These are phyloP conservation scores for Allantophomopsis cytisporea DNA, from an alignment of 2,329 filamentous ascomycete genomes.

Conservation along the genomic window DNA sequence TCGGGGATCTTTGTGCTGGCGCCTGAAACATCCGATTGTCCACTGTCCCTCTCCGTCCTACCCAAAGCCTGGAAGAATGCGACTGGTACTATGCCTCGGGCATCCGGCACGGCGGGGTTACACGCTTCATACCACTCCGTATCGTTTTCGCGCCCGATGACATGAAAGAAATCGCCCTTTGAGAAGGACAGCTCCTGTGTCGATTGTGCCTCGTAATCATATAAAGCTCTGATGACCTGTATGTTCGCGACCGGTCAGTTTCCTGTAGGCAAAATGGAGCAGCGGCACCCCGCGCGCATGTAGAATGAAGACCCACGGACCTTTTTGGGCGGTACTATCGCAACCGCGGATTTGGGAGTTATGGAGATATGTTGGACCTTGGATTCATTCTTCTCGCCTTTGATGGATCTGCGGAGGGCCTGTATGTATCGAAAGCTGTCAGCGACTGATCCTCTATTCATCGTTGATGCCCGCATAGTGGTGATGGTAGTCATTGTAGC, in stretches of 20 bases:
- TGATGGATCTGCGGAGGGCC: constrained; percentile 55
- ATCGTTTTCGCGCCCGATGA: constrained; percentile 91
- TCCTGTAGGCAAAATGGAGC: too few species aligned
- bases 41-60: constrained; percentile 83
- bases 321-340: constrained; percentile 62
- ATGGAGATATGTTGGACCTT: constrained; percentile 51
- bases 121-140: constrained; percentile 96
- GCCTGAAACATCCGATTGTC: constrained; percentile 46
- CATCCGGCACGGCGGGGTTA: constrained; percentile 79
- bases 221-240: constrained; percentile 92
- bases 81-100: constrained; percentile 84
- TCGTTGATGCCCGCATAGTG: too few species aligned
- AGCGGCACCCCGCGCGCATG: too few species aligned
- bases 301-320: constrained; percentile 24
- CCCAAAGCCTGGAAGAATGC: constrained; percentile 86
- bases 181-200: constrained; percentile 78
- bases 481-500: too few species aligned
- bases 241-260: constrained; percentile 1
- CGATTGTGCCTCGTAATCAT: constrained; percentile 74
- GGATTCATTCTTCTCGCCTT: constrained; percentile 50
- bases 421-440: constrained; percentile 14
- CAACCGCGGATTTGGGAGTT: constrained; percentile 55
- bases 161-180: constrained; percentile 95
- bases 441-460: neutral
- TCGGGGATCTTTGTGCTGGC: constrained; percentile 47